Base-by-base conservation (phyloP, 176 grass and related monocot genomes). In the Oropetium thomaeum region DNA sequence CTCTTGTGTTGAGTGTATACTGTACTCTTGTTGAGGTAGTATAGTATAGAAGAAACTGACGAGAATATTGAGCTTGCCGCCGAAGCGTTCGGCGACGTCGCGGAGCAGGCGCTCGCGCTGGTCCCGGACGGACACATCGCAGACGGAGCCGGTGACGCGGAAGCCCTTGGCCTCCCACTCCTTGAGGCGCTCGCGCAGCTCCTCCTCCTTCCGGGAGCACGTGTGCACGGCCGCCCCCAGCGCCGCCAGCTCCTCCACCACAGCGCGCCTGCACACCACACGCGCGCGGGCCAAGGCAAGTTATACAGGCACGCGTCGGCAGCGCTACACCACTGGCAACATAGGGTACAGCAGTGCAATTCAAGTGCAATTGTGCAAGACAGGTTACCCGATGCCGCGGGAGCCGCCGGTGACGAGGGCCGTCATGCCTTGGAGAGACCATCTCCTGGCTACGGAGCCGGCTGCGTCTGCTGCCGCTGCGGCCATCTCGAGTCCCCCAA, bases 351-450 rank as follows among this genome's bases (percentile, higher is more conserved):
- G n/a, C n/a, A n/a, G n/a, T n/a, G n/a, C n/a, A n/a, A n/a, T n/a
- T n/a, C n/a, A n/a, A n/a, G n/a, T n/a, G n/a, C n/a, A n/a, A n/a
- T n/a, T n/a, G n/a, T n/a, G 52, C 53, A 10, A 11, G 14, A 26
- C 39, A 20, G 32, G 26, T 9, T 64, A 93, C 91, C 88, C 92
- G 44, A 94, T 94, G 26, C 92, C 88, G 53, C 92, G 88, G 75
- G 85, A 90, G 54, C 92, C 88, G 53, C 92, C 92, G 10, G 88
- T 90, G 53, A 94, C 88, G 37, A 94, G 82, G 20, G 85, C 92
- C 34, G 79, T 94, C 79, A 69, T 86, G 9, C 88, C 92, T 3
- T 79, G 78, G 14, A 93, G 87, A 34, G 84, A 81, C 92, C 92
- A 90, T 66, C 88, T 78, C 32, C 28, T 70, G 40, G 65, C 52